Base-by-base conservation (phyloP, 495 filamentous ascomycete species). In the Halenospora varia region DNA sequence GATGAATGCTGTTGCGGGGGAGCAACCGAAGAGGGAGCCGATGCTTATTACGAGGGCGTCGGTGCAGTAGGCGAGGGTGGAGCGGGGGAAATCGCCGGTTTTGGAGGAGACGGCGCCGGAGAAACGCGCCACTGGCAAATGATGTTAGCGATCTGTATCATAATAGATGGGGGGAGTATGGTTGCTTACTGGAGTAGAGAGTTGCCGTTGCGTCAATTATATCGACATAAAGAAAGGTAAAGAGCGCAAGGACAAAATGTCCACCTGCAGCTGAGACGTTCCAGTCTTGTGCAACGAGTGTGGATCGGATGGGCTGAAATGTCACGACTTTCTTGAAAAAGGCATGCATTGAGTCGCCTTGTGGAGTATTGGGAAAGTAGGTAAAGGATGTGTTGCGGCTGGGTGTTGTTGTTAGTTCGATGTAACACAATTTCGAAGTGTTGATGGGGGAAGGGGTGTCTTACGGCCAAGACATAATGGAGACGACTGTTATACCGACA, bases 201-300 rank as follows among this genome's bases (percentile, higher is more conserved):
- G 82, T 85, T 39, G 82, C 82, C 3, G 82, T 84, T 62, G 76
- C 78, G 59, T 85, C 82, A 50, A 85, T 80, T 53, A 92, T 91
- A 70, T 94, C 89, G 52, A 94, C 89, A 62, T 94, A 92, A 57
- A 92, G 79, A 66, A 94, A 92, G 11, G 89, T 92, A 62, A 94
- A 83, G 41, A 92, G 82, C 1, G 89, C 88, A 13, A 92, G 71
- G 35, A 79, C 83, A 66, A 94, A 91, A 29, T 86, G 73, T 2
- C 68, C 66, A 0, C 83, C 81, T 40, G 82, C 81, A 3, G 71
- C 72, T 8, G 72, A 67, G 15, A 92, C 65, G 64, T 86, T 67
- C 88, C 88, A 93, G 13, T 89, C 72, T 61, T 87, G 83, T 6
- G 79, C 85, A 2, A 70, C 73, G 8, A 92, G 68, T 11, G 79